phyloP scores from a whole-genome alignment of 768 basidiomycete genomes.

The Boletus barrowsii region DNA sequence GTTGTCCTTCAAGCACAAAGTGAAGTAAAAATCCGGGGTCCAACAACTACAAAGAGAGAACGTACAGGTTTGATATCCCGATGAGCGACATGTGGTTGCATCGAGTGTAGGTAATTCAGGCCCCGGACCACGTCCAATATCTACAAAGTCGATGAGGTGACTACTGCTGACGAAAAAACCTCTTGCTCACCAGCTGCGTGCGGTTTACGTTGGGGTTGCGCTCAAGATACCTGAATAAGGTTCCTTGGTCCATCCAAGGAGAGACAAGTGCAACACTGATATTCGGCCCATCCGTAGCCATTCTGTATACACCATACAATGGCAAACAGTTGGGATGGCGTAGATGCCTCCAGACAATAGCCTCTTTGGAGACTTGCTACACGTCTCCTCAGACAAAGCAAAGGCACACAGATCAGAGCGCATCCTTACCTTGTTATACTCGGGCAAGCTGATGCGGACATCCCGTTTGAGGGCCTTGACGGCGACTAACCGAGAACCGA shows the following conservation, averaged over 20 bases:
- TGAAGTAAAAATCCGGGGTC: neutral
- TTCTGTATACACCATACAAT: slow-evolving; percentile 31
- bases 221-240: slow-evolving; percentile 30
- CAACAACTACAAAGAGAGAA: neutral
- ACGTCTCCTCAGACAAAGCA: neutral
- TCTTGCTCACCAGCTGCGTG: slow-evolving; percentile 30
- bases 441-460: neutral
- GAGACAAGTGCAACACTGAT: slow-evolving; percentile 31
- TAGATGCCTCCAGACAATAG: slow-evolving; percentile 34
- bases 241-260: slow-evolving; percentile 38
- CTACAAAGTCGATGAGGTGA: slow-evolving; percentile 21
- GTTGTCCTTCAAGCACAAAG: slow-evolving; percentile 37
- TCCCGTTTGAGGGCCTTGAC: slow-evolving; percentile 19
- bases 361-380: slow-evolving; percentile 31
- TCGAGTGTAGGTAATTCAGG: slow-evolving; percentile 41
- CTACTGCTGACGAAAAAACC: neutral
- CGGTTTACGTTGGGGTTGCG: slow-evolving; percentile 22
- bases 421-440: slow-evolving; percentile 19
- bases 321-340: slow-evolving; percentile 36
- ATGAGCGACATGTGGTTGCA: slow-evolving; percentile 35
- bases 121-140: slow-evolving; percentile 44
- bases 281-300: slow-evolving; percentile 16
- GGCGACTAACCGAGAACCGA: slow-evolving; percentile 25
- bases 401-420: neutral
- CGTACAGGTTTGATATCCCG: slow-evolving; percentile 32